phyloP scores from a whole-genome alignment of 257 asterid genomes.

The Solanum sejunctum region DNA sequence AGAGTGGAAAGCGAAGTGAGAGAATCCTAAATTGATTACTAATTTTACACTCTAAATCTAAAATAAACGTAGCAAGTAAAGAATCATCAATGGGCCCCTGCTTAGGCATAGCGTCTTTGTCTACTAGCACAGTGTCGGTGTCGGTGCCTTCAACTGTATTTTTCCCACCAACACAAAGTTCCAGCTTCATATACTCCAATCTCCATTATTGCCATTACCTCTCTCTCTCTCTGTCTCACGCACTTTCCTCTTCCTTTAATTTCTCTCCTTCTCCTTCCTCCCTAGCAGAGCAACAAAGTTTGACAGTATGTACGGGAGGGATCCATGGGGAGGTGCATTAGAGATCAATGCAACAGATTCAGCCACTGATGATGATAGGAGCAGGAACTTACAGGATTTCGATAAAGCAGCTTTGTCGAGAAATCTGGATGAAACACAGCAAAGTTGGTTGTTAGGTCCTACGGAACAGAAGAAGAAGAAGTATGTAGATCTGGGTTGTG shows the following conservation, averaged over 20 bases:
- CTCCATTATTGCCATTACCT: constrained; percentile 5
- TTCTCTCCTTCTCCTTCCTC: not conserved
- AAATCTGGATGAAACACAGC: constrained; percentile 91
- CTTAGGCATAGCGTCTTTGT: constrained; percentile 24
- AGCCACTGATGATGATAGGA: constrained; percentile 94
- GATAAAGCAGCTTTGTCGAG: constrained; percentile 94
- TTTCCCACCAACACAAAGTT: not conserved
- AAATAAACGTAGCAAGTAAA: not conserved
- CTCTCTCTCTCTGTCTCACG: not conserved
- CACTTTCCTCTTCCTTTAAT: not conserved
- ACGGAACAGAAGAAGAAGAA: constrained; percentile 97
- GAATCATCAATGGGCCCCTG: not conserved
- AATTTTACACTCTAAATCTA: not conserved
- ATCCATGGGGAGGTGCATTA: constrained; percentile 98
- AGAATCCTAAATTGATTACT: not conserved
- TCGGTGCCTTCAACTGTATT: constrained; percentile 5
- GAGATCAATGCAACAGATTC: constrained; percentile 88
- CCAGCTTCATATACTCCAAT: constrained; percentile 2
- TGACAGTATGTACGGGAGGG: constrained; percentile 71
- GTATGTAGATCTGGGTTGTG: constrained; percentile 95
- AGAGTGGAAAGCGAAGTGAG: not conserved
- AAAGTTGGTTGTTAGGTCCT: constrained; percentile 93
- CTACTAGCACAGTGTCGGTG: constrained; percentile 13
- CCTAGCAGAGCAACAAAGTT: not conserved
- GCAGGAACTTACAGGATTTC: constrained; percentile 73